A percentile compares a stretch with the other conserved stretches of the same genome.
phyloP scores from a whole-genome alignment of 352 stramenopile species.

The Pythium volutum region DNA sequence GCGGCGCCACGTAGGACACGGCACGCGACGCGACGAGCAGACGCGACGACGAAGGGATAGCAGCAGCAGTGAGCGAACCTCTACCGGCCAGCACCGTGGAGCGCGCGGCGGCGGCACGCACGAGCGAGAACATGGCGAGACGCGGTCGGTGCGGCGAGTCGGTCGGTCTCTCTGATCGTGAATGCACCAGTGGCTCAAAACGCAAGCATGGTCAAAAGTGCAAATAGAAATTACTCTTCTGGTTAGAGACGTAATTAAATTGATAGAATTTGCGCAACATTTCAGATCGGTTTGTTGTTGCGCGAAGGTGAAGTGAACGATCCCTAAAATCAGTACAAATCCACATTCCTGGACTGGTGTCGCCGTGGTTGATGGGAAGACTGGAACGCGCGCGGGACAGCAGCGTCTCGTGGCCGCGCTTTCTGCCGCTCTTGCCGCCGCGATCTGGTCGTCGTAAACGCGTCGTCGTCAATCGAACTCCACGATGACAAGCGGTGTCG shows the following conservation, averaged over 20 bases:
- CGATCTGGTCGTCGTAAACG: neutral
- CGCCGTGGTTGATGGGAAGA: neutral
- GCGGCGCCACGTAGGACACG: constrained; percentile 65
- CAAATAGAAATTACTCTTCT: no score
- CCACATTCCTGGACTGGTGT: no score
- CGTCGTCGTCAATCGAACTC: neutral
- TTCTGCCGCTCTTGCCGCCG: neutral
- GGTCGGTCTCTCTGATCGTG: neutral
- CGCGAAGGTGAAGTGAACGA: no score
- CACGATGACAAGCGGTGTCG: neutral
- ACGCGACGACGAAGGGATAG: constrained; percentile 1
- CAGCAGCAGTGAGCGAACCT: neutral
- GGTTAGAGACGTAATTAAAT: no score
- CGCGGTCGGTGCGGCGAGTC: neutral
- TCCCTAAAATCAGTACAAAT: no score
- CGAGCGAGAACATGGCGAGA: constrained; percentile 15
- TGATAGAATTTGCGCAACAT: no score
- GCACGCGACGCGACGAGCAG: constrained; percentile 24
- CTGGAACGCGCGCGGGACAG: neutral
- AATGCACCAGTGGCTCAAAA: constrained; percentile 9
- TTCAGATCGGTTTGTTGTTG: no score
- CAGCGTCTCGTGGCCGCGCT: neutral
- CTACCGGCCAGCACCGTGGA: constrained; percentile 3
- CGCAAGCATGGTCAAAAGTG: no score
- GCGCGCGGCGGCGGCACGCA: constrained; percentile 10